phyloP scores from a whole-genome alignment of 2,329 filamentous ascomycete species.

The Stromatinia cepivora region DNA sequence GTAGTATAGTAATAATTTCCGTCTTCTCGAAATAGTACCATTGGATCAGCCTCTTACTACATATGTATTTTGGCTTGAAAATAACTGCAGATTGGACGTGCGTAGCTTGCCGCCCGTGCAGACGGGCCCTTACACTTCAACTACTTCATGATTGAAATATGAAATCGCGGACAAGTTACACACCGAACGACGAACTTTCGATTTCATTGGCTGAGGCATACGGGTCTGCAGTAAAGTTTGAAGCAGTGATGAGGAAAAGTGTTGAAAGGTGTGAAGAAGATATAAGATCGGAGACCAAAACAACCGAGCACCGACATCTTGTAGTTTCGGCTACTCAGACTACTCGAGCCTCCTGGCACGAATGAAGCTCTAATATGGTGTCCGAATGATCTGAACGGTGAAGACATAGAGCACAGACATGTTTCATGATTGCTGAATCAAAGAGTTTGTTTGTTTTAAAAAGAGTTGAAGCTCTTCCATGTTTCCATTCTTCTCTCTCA shows the following conservation, averaged over 20 bases:
- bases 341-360: constrained; percentile 2
- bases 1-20: constrained; percentile 12
- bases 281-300: constrained; percentile 3
- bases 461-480: background rate
- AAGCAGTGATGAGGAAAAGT: background rate
- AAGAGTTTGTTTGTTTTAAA: constrained; percentile 6
- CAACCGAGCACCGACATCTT: constrained; percentile 16
- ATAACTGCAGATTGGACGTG: background rate
- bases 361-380: background rate
- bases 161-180: background rate
- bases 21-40: constrained; percentile 1
- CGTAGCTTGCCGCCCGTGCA: constrained; percentile 19
- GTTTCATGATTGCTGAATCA: constrained; percentile 10
- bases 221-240: background rate
- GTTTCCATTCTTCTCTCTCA: background rate
- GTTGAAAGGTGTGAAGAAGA: background rate
- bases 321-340: constrained; percentile 12
- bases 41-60: background rate
- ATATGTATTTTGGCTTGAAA: constrained; percentile 15
- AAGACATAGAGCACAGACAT: background rate
- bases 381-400: background rate
- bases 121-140: background rate
- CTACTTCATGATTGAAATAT: constrained; percentile 1
- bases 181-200: constrained; percentile 8
- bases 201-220: constrained; percentile 7